phyloP scores from a whole-genome alignment of 495 filamentous ascomycete species.

The Pseudomonodictys pantanalensis region DNA sequence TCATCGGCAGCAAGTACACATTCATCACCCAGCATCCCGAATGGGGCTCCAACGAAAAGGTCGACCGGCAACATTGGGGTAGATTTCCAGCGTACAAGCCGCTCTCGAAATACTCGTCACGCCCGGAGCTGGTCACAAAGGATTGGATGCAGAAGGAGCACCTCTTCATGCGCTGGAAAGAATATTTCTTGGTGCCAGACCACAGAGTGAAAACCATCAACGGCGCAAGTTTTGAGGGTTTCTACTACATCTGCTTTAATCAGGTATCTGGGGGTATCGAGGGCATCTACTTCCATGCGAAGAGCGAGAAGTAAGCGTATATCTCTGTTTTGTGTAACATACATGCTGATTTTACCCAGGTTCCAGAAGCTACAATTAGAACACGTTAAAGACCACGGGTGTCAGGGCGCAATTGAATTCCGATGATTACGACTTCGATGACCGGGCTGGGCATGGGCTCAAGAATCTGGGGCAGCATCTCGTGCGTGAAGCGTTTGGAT shows the following conservation, averaged over 20 bases:
- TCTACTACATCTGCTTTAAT: slow-evolving; percentile 99
- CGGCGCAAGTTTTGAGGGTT: slow-evolving; percentile 96
- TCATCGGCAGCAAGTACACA: slow-evolving; percentile 90
- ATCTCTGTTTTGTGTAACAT: slow-evolving; percentile 6
- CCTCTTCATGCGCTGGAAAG: slow-evolving; percentile 99
- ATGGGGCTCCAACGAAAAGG: slow-evolving; percentile 91
- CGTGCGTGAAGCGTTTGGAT: slow-evolving; percentile 15
- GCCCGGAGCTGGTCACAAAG: slow-evolving; percentile 68
- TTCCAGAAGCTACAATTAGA: slow-evolving; percentile 91
- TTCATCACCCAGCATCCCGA: slow-evolving; percentile 85
- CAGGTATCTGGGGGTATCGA: slow-evolving; percentile 78
- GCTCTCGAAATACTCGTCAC: slow-evolving; percentile 70
- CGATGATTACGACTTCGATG: slow-evolving; percentile 52
- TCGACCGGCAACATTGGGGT: slow-evolving; percentile 90
- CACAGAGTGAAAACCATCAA: slow-evolving; percentile 85
- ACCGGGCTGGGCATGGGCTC: slow-evolving; percentile 10
- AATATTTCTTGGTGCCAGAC: slow-evolving; percentile 95
- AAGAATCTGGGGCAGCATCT: slow-evolving; percentile 21
- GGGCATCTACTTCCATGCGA: slow-evolving; percentile 97
- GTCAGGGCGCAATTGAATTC: slow-evolving; percentile 88
- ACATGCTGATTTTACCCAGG: slow-evolving; percentile 46
- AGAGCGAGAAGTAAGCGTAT: slow-evolving; percentile 84
- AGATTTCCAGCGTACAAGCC: slow-evolving; percentile 85
- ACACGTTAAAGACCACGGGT: slow-evolving; percentile 80
- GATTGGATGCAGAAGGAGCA: slow-evolving; percentile 75